These are phyloP conservation scores for Perkinsus olseni DNA, from an alignment of 169 alveolate species.

Conservation along the genomic window DNA sequence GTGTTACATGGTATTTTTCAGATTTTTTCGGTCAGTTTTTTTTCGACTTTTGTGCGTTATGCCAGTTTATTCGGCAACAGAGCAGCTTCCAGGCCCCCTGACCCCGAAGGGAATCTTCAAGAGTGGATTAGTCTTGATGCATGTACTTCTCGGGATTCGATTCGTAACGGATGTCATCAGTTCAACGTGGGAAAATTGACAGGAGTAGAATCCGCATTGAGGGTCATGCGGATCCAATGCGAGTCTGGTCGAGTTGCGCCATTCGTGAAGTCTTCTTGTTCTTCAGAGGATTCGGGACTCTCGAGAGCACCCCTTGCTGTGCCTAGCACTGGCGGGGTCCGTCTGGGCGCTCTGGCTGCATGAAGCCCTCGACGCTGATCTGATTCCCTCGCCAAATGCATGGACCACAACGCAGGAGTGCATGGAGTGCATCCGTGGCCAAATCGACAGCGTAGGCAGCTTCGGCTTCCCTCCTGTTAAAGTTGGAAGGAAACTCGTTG, in stretches of 20 bases:
- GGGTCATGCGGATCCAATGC: neutral
- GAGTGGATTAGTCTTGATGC: neutral
- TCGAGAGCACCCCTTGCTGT: neutral
- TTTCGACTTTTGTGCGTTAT: neutral
- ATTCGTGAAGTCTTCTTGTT: neutral
- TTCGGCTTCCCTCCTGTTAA: neutral
- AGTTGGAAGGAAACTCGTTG: neutral
- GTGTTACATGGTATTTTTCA: no score
- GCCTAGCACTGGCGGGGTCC: neutral
- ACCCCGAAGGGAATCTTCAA: neutral
- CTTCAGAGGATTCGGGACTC: neutral
- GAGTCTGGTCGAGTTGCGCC: neutral
- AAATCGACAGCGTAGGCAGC: neutral
- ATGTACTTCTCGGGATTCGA: neutral
- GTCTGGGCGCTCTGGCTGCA: neutral
- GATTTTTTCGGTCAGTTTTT: neutral
- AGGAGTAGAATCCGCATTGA: neutral
- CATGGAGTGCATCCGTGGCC: neutral
- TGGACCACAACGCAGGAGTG: neutral
- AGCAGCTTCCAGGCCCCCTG: neutral
- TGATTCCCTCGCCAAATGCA: neutral
- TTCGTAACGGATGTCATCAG: neutral
- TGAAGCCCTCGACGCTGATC: neutral
- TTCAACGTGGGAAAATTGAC: neutral
- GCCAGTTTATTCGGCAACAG: neutral